Base-by-base conservation (phyloP, 495 filamentous ascomycete species). In the Aspergillus cristatus region DNA sequence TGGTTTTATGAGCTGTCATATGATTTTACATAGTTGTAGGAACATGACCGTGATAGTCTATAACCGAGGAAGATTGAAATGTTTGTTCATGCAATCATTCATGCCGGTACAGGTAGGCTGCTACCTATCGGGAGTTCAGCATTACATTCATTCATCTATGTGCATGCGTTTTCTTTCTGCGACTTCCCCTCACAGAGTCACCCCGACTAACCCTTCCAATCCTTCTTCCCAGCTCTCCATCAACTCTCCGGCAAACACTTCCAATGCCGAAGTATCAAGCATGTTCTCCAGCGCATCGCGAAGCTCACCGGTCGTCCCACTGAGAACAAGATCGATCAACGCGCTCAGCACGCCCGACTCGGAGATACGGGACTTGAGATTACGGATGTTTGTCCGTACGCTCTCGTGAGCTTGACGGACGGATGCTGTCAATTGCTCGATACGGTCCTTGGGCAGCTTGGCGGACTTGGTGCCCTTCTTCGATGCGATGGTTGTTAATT, bases 201-300 rank as follows among this genome's bases (percentile, higher is more conserved):
- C 58, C 6, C 32, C 32, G 45, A 69, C 31, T 26, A 68, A 41
- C 8, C 62, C 65, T 13, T 58, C 54, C 16, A 71, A 53, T 11
- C 49, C 63, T 30, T 67, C 62, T 28, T 66, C 62, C 67, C 67
- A 71, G 43, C 67, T 69, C 34, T 71, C 65, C 55, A 62, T 65
- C 47, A 71, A 41, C 29, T 59, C 49, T 14, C 58, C 63, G 37
- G 57, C 65, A 45, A 67, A 65, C 26, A 68, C 12, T 39, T 71
- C 67, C 33, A 69, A 35, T 4, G 48, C 50, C 14, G 62, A 52
- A 29, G 44, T 45, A 22, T 67, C 59, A 25, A 68, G 24, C 14
- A 51, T 53, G n/a, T 55, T 43, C 14, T 62, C 53, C 6, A 69
- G 24, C 14, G 53, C 52, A 7, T 47, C 38, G 10, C 52, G 54